Percentiles rank a stretch among this genome's conserved stretches.
These are phyloP conservation scores for Kalaharituber pfeilii DNA, from an alignment of 2,329 filamentous ascomycete species.

Conservation along the genomic window DNA sequence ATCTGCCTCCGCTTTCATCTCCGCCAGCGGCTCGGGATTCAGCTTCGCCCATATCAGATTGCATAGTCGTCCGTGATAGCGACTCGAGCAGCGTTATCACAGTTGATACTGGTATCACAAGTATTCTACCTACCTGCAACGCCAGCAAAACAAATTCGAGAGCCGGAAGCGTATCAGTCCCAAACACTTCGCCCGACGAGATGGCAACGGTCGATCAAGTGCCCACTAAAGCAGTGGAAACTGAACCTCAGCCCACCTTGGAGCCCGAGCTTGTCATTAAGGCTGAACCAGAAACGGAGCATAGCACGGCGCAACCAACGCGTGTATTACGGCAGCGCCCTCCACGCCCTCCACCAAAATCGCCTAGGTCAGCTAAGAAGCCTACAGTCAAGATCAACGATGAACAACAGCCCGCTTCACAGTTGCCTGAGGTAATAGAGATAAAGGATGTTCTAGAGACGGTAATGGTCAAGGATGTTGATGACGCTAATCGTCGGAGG, in stretches of 20 bases:
- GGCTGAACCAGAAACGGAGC: neutral
- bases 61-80: neutral
- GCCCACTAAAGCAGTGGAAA: neutral
- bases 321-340: neutral
- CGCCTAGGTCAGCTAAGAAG: neutral
- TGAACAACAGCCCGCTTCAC: neutral
- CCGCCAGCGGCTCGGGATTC: neutral
- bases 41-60: neutral
- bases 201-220: neutral
- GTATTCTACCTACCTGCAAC: neutral
- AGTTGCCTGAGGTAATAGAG: neutral
- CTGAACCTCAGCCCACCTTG: neutral
- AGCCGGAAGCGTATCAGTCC: neutral
- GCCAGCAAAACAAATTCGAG: neutral
- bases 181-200: neutral
- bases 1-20: neutral
- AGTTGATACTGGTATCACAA: neutral
- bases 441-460: neutral
- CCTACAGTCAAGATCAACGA: neutral
- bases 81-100: constrained; percentile 1
- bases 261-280: neutral
- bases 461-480: neutral
- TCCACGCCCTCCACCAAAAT: neutral
- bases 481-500: neutral
- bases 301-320: neutral